Evolutionary conservation across 2,329 filamentous ascomycete genomes (phyloP).

Genomic region (Pseudogymnoascus sp.): DNA sequence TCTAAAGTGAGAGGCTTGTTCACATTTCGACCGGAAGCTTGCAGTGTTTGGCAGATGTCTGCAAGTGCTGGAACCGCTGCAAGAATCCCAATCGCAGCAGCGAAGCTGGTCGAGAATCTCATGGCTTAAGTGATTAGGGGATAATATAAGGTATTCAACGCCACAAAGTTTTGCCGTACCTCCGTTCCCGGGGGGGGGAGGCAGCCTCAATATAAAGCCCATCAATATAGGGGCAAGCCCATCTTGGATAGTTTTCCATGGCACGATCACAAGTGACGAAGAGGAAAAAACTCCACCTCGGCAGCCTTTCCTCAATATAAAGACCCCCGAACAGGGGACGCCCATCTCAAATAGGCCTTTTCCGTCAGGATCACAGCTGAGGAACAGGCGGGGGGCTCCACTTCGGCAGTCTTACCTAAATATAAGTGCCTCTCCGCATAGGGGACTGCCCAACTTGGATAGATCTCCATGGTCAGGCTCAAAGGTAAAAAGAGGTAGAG

Average conservation of each 20-base stretch:
- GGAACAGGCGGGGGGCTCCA: neutral
- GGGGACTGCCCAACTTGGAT: neutral
- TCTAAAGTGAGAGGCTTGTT: slow-evolving; percentile 22
- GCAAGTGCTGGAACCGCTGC: neutral
- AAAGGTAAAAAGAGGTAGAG: neutral
- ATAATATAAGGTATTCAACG: neutral
- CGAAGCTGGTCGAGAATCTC: neutral
- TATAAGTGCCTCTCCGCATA: neutral
- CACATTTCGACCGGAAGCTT: neutral
- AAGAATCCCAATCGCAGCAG: slow-evolving; percentile 2
- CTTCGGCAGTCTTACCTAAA: neutral
- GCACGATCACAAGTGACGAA: neutral
- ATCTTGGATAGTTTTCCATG: neutral
- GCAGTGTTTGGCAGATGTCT: neutral
- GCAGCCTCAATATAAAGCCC: neutral
- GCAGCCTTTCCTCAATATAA: neutral
- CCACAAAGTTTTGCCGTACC: neutral
- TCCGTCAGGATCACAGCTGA: neutral
- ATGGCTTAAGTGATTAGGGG: neutral
- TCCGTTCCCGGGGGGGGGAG: neutral
- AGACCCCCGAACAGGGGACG: neutral
- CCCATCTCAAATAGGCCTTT: neutral
- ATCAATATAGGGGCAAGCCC: neutral
- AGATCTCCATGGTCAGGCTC: neutral
- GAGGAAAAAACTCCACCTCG: neutral